Percentiles rank a stretch among this genome's conserved stretches.
Evolutionary conservation across 2,329 filamentous ascomycete species (phyloP).

Genomic region (Pseudogymnoascus sp.): DNA sequence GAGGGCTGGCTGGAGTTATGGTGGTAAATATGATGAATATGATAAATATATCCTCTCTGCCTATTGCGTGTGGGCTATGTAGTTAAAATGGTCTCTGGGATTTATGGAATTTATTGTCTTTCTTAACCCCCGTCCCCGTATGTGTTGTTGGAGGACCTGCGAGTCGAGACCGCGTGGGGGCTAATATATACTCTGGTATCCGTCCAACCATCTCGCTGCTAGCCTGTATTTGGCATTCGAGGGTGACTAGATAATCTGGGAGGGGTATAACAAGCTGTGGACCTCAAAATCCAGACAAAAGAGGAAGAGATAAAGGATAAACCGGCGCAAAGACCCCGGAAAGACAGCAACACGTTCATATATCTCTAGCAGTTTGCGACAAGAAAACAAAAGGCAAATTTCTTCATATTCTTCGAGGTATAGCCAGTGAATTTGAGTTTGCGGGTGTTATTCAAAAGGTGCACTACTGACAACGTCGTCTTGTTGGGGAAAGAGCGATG

Average conservation of each 20-base stretch:
- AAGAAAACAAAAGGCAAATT: not conserved
- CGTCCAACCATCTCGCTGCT: not conserved
- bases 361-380: not conserved
- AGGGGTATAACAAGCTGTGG: not conserved
- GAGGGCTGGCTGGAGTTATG: not conserved
- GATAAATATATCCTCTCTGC: not conserved
- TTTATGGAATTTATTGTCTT: not conserved
- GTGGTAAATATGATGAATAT: not conserved
- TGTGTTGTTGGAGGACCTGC: not conserved
- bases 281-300: not conserved
- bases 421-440: not conserved
- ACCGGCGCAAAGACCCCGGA: not conserved
- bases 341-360: not conserved
- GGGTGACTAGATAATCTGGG: not conserved
- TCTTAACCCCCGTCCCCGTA: not conserved
- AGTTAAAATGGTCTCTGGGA: not conserved
- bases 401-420: not conserved
- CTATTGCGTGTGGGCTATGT: not conserved
- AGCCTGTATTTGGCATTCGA: not conserved
- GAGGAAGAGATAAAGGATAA: not conserved
- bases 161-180: not conserved
- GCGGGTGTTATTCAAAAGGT: not conserved
- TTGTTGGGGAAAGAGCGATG: not conserved
- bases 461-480: not conserved
- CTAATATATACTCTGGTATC: not conserved